Percentiles rank a stretch among this genome's conserved stretches.
These are phyloP conservation scores for Claviceps sp. DNA, from an alignment of 2,329 filamentous ascomycete species.

Conservation along the genomic window DNA sequence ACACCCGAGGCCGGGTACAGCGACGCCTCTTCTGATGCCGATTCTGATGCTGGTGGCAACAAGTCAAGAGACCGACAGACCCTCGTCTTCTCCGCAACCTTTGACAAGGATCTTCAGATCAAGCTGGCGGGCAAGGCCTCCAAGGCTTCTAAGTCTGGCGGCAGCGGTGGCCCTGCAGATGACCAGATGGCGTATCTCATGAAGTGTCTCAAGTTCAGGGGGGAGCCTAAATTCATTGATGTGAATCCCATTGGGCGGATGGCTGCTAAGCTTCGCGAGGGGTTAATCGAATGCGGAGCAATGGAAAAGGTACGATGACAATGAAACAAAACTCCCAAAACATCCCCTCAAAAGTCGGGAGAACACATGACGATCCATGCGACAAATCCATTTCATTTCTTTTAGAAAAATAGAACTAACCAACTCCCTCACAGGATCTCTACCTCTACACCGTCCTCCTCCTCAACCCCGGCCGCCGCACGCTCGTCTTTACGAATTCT, in stretches of 20 bases:
- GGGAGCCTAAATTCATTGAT: conserved; percentile 82
- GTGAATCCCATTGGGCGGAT: conserved; percentile 82
- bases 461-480: conserved; percentile 66
- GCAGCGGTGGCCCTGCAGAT: conserved; percentile 33
- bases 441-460: conserved; percentile 83
- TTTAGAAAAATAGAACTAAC: not conserved
- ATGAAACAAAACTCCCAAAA: not conserved
- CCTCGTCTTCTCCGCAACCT: conserved; percentile 91
- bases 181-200: conserved; percentile 89
- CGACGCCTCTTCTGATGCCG: conserved; percentile 25
- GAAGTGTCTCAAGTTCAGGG: conserved; percentile 76
- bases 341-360: too few relatives aligned
- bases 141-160: conserved; percentile 30
- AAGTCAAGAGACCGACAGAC: conserved; percentile 56
- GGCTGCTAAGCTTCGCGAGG: conserved; percentile 75
- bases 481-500: conserved; percentile 89
- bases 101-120: conserved; percentile 80
- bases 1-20: conserved; percentile 46
- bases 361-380: not conserved
- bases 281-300: conserved; percentile 79
- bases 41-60: conserved; percentile 27
- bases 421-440: conserved; percentile 48
- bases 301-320: conserved; percentile 64
- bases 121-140: conserved; percentile 67
- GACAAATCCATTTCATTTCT: not conserved